These are phyloP conservation scores for Platanthera zijinensis DNA, from an alignment of 106 monocot species.

Conservation along the genomic window DNA sequence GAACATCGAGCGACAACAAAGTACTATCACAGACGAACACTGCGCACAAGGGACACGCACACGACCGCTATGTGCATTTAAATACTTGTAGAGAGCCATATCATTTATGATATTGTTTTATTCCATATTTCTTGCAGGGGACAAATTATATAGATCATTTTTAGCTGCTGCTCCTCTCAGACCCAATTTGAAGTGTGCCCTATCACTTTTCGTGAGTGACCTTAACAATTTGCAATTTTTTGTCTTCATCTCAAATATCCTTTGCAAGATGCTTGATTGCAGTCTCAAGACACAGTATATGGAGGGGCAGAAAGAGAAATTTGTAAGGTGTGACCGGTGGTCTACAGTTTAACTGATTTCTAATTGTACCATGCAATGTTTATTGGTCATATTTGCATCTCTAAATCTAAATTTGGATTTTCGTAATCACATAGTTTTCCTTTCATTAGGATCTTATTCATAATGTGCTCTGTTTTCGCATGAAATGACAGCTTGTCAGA, in stretches of 20 bases:
- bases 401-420: not conserved
- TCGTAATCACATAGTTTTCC: not conserved
- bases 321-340: slow-evolving; percentile 26
- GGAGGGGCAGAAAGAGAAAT: slow-evolving; percentile 45
- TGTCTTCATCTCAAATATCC: slow-evolving; percentile 9
- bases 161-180: not conserved
- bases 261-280: slow-evolving; percentile 48
- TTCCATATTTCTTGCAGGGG: not conserved
- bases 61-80: not conserved
- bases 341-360: not conserved
- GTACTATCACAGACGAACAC: no score
- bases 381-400: not conserved
- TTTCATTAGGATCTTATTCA: not conserved
- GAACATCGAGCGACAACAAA: no score
- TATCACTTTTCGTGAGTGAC: not conserved
- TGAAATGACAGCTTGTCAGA: no score
- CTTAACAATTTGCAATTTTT: not conserved
- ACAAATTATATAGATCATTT: not conserved
- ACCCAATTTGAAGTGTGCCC: not conserved
- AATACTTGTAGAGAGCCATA: not conserved
- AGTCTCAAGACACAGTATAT: slow-evolving; percentile 38
- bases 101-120: not conserved
- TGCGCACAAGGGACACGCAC: no score
- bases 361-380: not conserved
- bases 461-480: not conserved